Evolutionary conservation across 441 rosid genomes (phyloP), one percentile per base, ranked within the genome.

Genomic region (Sinapis alba): DNA sequence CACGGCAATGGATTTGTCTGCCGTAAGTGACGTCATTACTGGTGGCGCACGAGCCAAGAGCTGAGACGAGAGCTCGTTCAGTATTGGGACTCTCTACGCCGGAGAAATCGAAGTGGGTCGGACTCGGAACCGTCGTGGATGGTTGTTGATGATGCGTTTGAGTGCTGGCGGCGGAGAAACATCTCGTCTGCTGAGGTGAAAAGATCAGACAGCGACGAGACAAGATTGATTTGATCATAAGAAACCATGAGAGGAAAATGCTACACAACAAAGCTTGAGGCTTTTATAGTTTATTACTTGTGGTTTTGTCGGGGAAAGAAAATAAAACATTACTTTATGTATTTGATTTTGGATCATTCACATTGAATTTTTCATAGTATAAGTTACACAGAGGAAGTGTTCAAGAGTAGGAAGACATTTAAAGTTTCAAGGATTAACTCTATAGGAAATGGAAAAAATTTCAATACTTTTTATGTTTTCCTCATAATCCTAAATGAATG

Each of bases 1-100:
- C 76, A 18, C 80, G 71, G 81, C 86, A 74, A 53, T 93, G 97
- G 56, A 87, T 77, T 75, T 82, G 85, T 36, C 76, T 86, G 54
- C 94, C 96, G 63, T 65, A 81, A 66, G 78, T 69, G 3, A 81
- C 28, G 71, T 80, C 81, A 36, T 72, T 80, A 65, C 60, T 63
- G 70, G 80, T 45, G 15, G 91, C 80, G 57, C 89, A 87, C 5
- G 74, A 80, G 77, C 89, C 90, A n/a, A 94, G 86, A 74, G 90
- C 83, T 3, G 93, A 91, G 68, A 89, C 77, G 45, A 93, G 70
- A n/a, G 73, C 80, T 30, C 80, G 83, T 76, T 87, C 92, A 82
- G 65, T 71, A 38, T 83, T 53, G 11, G 67, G 38, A n/a, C 62
- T 70, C 27, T 56, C 47, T 0, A 3, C 69, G 53, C 74, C 54